Percentiles rank a stretch among this genome's conserved stretches.
Conservation (phyloP, 1,284 basidiomycete species). For the Boletus sp. region DNA sequence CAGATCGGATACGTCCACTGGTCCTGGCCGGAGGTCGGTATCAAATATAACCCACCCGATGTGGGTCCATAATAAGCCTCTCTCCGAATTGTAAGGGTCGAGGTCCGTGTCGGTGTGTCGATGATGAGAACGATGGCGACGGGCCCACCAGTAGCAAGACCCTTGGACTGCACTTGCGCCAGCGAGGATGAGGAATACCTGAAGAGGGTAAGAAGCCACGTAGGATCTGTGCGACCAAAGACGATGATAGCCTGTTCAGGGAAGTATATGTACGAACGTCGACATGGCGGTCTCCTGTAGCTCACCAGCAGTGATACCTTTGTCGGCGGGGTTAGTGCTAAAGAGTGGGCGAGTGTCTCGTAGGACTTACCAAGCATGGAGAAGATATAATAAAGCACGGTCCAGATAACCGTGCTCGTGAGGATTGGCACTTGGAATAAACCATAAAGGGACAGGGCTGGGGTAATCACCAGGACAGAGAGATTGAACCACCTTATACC, state of each 20-base stretch:
- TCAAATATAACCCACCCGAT: constrained; percentile 90
- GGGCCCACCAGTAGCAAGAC: constrained; percentile 91
- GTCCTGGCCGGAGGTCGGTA: constrained; percentile 71
- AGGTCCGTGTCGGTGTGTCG: constrained; percentile 88
- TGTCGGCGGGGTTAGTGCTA: constrained; percentile 15
- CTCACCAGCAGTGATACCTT: constrained; percentile 60
- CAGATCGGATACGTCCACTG: constrained; percentile 80
- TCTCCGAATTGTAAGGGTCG: constrained; percentile 85
- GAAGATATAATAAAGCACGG: constrained; percentile 68
- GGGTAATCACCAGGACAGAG: constrained; percentile 62
- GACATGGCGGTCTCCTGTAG: background rate
- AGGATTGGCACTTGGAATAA: constrained; percentile 45
- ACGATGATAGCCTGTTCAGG: constrained; percentile 73
- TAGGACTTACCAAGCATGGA: constrained; percentile 58
- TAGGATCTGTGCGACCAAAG: constrained; percentile 91
- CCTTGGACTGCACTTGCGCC: constrained; percentile 88
- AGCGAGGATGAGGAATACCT: constrained; percentile 70
- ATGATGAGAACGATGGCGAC: constrained; percentile 86
- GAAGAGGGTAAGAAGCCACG: constrained; percentile 72
- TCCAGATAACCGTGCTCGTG: constrained; percentile 56
- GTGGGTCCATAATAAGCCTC: constrained; percentile 81
- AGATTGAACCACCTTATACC: constrained; percentile 67
- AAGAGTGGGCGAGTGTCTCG: constrained; percentile 9
- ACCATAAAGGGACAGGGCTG: constrained; percentile 65
- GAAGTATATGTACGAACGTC: background rate